These are phyloP conservation scores for Byssothecium circinans DNA, from an alignment of 2,329 filamentous ascomycete genomes.

Conservation along the genomic window DNA sequence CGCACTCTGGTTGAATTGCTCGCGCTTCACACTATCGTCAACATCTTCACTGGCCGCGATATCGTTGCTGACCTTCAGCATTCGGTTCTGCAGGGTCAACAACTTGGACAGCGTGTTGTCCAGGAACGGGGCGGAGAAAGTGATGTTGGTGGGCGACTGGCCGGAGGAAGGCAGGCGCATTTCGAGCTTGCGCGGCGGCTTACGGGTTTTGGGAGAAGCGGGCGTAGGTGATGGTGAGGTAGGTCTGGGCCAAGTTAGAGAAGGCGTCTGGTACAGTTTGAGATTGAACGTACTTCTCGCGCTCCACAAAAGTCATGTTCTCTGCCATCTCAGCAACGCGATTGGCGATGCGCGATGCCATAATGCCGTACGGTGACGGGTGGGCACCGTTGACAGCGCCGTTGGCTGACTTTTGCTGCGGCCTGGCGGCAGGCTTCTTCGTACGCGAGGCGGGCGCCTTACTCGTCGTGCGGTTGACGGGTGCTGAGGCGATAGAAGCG, in stretches of 20 bases:
- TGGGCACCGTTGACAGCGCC: conserved; percentile 33
- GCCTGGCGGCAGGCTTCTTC: conserved; percentile 28
- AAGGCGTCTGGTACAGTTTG: not conserved
- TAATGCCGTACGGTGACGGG: conserved; percentile 53
- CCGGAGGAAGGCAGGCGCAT: conserved; percentile 48
- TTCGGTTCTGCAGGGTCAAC: conserved; percentile 52
- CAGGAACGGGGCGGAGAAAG: conserved; percentile 56
- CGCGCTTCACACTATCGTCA: conserved; percentile 51
- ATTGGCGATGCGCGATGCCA: conserved; percentile 54
- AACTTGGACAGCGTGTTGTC: conserved; percentile 57
- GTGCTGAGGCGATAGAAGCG: conserved; percentile 39
- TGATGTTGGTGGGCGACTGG: conserved; percentile 43
- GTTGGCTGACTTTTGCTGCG: conserved; percentile 25
- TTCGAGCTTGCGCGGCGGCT: conserved; percentile 53
- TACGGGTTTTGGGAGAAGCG: conserved; percentile 37
- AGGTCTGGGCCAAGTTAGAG: conserved; percentile 23
- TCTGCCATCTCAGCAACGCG: conserved; percentile 57
- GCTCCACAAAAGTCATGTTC: conserved; percentile 55
- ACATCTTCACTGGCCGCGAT: conserved; percentile 50
- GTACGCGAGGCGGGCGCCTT: conserved; percentile 34
- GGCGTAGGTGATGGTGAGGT: conserved; percentile 23
- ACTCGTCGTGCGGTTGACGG: conserved; percentile 35
- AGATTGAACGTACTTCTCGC: conserved; percentile 35
- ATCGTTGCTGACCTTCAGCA: conserved; percentile 52
- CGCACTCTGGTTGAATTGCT: conserved; percentile 54